Base-by-base conservation (phyloP, 148 eudicot genomes). In the Talinum fruticosum region DNA sequence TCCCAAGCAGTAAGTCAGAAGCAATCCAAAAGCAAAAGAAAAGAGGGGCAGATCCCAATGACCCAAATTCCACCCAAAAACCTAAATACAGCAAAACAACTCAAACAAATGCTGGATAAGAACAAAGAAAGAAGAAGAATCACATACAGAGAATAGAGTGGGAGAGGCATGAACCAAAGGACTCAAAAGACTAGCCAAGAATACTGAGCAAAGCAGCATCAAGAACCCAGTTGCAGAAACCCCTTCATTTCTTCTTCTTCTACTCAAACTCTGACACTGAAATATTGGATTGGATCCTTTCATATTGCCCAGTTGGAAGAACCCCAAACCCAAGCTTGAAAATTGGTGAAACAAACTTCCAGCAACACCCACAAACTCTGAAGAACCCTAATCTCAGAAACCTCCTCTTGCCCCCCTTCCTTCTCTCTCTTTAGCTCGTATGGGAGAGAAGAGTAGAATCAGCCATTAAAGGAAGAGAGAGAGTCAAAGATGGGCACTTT, bases 81-180 rank as follows among this genome's bases (percentile, higher is more conserved):
- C 8, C 38, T 47, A 57, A 80, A 67, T 1, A 51, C 18, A 73
- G 45, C 68, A 30, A 14, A 65, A 32, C 45, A 61, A 54, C 13
- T 79, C 6, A 61, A 26, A 45, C 21, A 36, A 33, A 19, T 45
- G 24, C 71, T 15, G 75, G 75, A n/a, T n/a, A 2, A 44, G 51
- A 45, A 67, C 12, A 12, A 41, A 51, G 32, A 70, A 38, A 51
- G 13, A 70, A 71, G 47, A 59, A 36, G 26, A 64, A 57, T 47
- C 23, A 81, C 88, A 57, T 89, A 94, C 98, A 85, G 91, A 85
- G 37, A 83, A 61, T 13, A 79, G 41, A 66, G 97, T 78, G 57
- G 97, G 85, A 32, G 88, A 89, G 70, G 86, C 87, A 75, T 90
- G 84, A 83, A 81, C 80, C 62, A 89, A 76, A 57, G 92, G 85